Evolutionary conservation across 352 stramenopile species (phyloP), one percentile per base, ranked within the genome.

Genomic region (Peronospora farinosa): DNA sequence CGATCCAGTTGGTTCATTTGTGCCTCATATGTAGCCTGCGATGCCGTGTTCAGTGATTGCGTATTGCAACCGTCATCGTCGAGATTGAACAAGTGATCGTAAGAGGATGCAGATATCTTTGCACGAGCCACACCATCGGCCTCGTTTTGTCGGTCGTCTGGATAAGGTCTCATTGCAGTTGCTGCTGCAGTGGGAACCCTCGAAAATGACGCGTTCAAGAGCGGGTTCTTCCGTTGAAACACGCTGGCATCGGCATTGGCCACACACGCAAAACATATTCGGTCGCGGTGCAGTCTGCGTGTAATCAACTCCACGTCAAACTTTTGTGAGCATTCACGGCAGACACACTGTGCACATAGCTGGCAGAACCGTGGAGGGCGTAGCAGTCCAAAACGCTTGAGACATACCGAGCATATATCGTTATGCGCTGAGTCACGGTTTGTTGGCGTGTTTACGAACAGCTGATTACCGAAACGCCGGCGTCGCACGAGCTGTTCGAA

Each of bases 251-350:
- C 72, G 15, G 83, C 71, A 11, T 68, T 74, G 23, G 71, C 72
- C 23, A 84, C 69, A 17, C 75, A 86, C 3, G 65, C 45, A 40
- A 71, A 83, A 46, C 78, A 89, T 45, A 87, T 66, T 41, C 78
- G 75, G 44, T 66, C 74, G 35, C 79, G 71, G 13, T 67, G 73
- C 16, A 87, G 62, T 45, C 51, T 57, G 25, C 65, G 69, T 0
- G 65, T 57, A 16, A 76, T 30, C 4, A 69, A 54, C 51, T 89
- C 78, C 7, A 89, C 72, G 11, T 87, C 76, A 54, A 84, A 78
- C 57, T 86, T 86, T 33, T 67, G 63, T 12, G 67, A 85, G 51
- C 75, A 87, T 15, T 78, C 57, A 9, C 75, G 74, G 10, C 78
- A 89, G 32, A 86, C 72, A 13, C 70, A 53, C 15, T 83, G 60